A percentile compares a stretch with the other conserved stretches of the same genome.
These are phyloP conservation scores for Zancudomyces culisetae DNA, from an alignment of 371 early-diverging fungal species.

Conservation along the genomic window DNA sequence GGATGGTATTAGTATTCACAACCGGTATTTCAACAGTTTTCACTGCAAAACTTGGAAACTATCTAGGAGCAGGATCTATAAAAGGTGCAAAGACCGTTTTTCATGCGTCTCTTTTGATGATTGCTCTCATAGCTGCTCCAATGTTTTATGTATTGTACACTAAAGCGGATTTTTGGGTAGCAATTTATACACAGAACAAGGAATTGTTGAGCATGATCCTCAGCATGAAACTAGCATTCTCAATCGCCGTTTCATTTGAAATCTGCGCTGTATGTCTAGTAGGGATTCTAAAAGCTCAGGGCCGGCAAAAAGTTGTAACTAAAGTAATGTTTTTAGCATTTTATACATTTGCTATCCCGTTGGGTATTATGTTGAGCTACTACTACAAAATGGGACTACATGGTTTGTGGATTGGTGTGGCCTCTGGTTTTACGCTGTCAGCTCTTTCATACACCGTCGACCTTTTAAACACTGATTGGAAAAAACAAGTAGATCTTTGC, in stretches of 20 bases:
- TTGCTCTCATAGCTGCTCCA: slow-evolving; percentile 4
- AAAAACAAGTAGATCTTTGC: not conserved
- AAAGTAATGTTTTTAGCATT: slow-evolving; percentile 14
- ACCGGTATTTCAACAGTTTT: slow-evolving; percentile 5
- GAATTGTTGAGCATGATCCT: slow-evolving; percentile 24
- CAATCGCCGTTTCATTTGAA: slow-evolving; percentile 26
- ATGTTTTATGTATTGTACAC: slow-evolving; percentile 7
- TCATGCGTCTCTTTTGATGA: slow-evolving; percentile 1
- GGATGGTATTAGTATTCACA: not conserved
- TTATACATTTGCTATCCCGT: slow-evolving; percentile 18
- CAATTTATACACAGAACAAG: slow-evolving; percentile 21
- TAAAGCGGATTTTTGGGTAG: slow-evolving; percentile 4
- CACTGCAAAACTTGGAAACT: slow-evolving; percentile 31
- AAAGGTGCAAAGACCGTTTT: slow-evolving; percentile 8
- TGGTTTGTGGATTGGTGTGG: slow-evolving; percentile 22
- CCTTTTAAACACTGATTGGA: not conserved
- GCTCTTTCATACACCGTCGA: slow-evolving; percentile 7
- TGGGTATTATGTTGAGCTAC: slow-evolving; percentile 13
- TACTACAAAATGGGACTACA: slow-evolving; percentile 8
- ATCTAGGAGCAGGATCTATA: slow-evolving; percentile 15
- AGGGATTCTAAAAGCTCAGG: slow-evolving; percentile 26
- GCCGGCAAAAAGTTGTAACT: slow-evolving; percentile 22
- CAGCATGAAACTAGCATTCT: slow-evolving; percentile 29
- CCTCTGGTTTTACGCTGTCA: slow-evolving; percentile 9
- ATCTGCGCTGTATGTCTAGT: slow-evolving; percentile 19